Evolutionary conservation across 495 filamentous ascomycete species (phyloP), one percentile per base, ranked within the genome.

Genomic region (Stereocaulon alpinum): DNA sequence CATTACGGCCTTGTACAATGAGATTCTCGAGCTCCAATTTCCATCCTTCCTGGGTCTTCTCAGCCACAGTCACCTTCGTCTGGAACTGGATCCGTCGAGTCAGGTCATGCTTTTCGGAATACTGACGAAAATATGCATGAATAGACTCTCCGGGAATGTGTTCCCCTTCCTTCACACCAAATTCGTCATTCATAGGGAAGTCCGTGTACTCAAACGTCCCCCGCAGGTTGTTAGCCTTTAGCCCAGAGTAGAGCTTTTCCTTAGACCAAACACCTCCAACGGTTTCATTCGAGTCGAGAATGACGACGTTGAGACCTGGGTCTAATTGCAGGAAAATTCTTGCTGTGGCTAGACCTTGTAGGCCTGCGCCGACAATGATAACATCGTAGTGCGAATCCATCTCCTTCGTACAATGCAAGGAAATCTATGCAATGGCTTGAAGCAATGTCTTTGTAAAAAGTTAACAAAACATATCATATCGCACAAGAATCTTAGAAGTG

Each of bases 221-320:
- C 20, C 81, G 68, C 68, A 79, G 72, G 61, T 83, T 82, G 67
- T 83, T 84, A 6, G 85, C 80, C 55, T 81, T 82, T 24, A 91
- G 77, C 11, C 83, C 83, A 9, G 81, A 79, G 66, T 89, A 90
- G 30, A 86, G 71, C 0, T 82, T 73, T 37, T 84, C 71, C 40
- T 78, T 71, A 5, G 81, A 76, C 88, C 88, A 92, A 43, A 83
- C 80, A 32, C 88, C 87, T 9, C 88, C 88, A 29, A 91, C 67
- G 0, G 81, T 78, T 12, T 68, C 64, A 5, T 75, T 74, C 2
- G 73, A 69, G 14, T 88, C 85, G 34, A 86, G 64, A 0, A 87
- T 67, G 3, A 77, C 56, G 15, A 86, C 61, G 45, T 71, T 67
- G 30, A 74, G 68, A 24, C 65, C 67, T 30, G 82, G 81, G 53